Evolutionary conservation across 2,329 filamentous ascomycete genomes (phyloP).

Genomic region (Aspergillus novofumigatus): DNA sequence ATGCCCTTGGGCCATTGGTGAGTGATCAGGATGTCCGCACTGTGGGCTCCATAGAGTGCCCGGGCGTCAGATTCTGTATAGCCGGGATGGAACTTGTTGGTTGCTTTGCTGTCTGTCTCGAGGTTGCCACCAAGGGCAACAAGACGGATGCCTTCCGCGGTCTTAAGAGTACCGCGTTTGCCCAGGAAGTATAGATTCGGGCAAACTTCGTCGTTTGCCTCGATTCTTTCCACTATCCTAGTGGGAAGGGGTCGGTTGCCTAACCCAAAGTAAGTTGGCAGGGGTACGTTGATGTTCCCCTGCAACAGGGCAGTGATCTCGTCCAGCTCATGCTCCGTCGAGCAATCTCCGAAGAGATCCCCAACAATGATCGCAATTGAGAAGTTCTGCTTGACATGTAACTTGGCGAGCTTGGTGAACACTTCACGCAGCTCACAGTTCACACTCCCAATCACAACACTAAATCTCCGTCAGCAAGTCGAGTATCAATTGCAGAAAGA

Average conservation of each 20-base stretch:
- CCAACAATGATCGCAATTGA: slow-evolving; percentile 79
- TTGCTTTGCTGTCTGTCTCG: slow-evolving; percentile 41
- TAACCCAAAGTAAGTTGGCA: slow-evolving; percentile 88
- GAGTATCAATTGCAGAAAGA: not conserved
- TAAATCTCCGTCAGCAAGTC: slow-evolving; percentile 29
- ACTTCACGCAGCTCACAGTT: slow-evolving; percentile 72
- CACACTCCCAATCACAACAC: slow-evolving; percentile 73
- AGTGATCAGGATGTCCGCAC: slow-evolving; percentile 82
- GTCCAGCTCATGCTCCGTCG: slow-evolving; percentile 49
- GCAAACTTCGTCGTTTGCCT: slow-evolving; percentile 70
- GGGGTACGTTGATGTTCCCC: slow-evolving; percentile 68
- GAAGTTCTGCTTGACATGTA: slow-evolving; percentile 87
- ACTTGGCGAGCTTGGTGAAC: slow-evolving; percentile 72
- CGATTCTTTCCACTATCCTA: slow-evolving; percentile 66
- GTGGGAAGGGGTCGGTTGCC: slow-evolving; percentile 69
- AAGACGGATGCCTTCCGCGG: slow-evolving; percentile 81
- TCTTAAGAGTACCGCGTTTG: slow-evolving; percentile 82
- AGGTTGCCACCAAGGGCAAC: slow-evolving; percentile 77
- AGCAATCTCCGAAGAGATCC: slow-evolving; percentile 66
- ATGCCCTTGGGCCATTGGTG: slow-evolving; percentile 78
- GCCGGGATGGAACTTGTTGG: slow-evolving; percentile 67
- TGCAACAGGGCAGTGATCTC: slow-evolving; percentile 63
- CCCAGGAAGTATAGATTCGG: slow-evolving; percentile 88
- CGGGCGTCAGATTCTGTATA: slow-evolving; percentile 76
- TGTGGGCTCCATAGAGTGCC: slow-evolving; percentile 68